phyloP scores from a whole-genome alignment of 148 eudicot genomes.

The Oxyria digyna region DNA sequence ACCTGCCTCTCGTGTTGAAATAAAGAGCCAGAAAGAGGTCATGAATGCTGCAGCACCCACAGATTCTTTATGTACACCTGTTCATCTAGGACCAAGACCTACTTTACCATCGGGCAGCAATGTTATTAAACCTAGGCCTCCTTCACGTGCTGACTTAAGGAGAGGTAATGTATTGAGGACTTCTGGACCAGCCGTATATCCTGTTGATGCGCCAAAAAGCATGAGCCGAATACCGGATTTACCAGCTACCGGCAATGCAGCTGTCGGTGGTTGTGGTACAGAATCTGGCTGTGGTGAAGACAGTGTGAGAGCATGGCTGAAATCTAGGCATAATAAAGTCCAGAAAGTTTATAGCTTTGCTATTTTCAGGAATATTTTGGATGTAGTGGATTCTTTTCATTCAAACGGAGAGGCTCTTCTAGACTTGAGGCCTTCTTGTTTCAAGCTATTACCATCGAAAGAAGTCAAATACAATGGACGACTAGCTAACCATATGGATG shows the following conservation, averaged over 20 bases:
- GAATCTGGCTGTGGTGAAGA: constrained; percentile 28
- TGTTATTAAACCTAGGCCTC: background rate
- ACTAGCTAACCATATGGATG: constrained; percentile 26
- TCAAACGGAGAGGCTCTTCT: constrained; percentile 49
- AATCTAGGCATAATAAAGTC: constrained; percentile 24
- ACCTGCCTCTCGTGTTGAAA: constrained; percentile 18
- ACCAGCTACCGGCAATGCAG: constrained; percentile 1
- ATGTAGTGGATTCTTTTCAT: constrained; percentile 53
- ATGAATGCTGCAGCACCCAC: constrained; percentile 15
- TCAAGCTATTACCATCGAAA: constrained; percentile 48
- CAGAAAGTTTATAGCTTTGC: constrained; percentile 38
- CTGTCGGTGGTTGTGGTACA: constrained; percentile 2
- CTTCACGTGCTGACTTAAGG: background rate
- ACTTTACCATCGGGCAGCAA: constrained; percentile 9
- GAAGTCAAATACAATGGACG: constrained; percentile 50
- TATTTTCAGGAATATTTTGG: constrained; percentile 57
- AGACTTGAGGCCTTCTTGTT: constrained; percentile 70
- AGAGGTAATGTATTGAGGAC: background rate
- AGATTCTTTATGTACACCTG: constrained; percentile 20
- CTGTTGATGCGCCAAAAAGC: background rate
- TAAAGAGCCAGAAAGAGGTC: constrained; percentile 15
- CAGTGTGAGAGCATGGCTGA: constrained; percentile 79
- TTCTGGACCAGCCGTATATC: background rate
- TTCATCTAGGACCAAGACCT: constrained; percentile 13
- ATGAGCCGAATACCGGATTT: background rate